A percentile compares a stretch with the other conserved stretches of the same genome.
phyloP scores from a whole-genome alignment of 2,329 filamentous ascomycete species.

The Leptographium flavum region DNA sequence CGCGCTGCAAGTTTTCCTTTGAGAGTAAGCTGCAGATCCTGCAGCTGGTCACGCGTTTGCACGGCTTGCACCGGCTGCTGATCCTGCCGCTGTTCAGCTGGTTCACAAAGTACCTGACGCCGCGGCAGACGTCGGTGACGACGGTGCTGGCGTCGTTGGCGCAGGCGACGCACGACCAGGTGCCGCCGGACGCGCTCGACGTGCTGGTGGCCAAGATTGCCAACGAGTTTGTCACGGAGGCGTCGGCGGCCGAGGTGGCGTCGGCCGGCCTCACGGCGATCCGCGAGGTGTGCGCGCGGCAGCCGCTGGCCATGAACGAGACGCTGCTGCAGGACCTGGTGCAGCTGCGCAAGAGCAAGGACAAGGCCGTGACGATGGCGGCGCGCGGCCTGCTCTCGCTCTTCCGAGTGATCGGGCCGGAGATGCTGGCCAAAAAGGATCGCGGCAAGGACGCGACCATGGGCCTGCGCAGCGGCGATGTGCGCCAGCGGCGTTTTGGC shows the following conservation, averaged over 20 bases:
- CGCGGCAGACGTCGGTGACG: constrained; percentile 77
- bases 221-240: constrained; percentile 96
- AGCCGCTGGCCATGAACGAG: constrained; percentile 92
- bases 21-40: constrained; percentile 66
- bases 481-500: constrained; percentile 66
- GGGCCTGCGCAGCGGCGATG: constrained; percentile 56
- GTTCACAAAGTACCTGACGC: constrained; percentile 80
- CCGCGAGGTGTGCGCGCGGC: constrained; percentile 80
- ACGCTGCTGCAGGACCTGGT: constrained; percentile 92
- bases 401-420: constrained; percentile 81
- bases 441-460: constrained; percentile 85
- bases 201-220: constrained; percentile 89
- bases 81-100: constrained; percentile 89
- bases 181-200: constrained; percentile 84
- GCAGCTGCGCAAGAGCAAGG: constrained; percentile 91
- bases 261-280: constrained; percentile 85
- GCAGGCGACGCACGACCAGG: constrained; percentile 78
- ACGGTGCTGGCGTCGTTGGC: constrained; percentile 86
- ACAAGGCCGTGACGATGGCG: constrained; percentile 99
- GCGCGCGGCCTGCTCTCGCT: constrained; percentile 81
- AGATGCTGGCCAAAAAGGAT: constrained; percentile 78
- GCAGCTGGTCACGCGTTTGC: constrained; percentile 78
- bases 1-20: constrained; percentile 69
- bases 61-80: constrained; percentile 85
- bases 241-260: constrained; percentile 77